These are phyloP conservation scores for Peltaster fructicola DNA, from an alignment of 2,329 filamentous ascomycete genomes.

Conservation along the genomic window DNA sequence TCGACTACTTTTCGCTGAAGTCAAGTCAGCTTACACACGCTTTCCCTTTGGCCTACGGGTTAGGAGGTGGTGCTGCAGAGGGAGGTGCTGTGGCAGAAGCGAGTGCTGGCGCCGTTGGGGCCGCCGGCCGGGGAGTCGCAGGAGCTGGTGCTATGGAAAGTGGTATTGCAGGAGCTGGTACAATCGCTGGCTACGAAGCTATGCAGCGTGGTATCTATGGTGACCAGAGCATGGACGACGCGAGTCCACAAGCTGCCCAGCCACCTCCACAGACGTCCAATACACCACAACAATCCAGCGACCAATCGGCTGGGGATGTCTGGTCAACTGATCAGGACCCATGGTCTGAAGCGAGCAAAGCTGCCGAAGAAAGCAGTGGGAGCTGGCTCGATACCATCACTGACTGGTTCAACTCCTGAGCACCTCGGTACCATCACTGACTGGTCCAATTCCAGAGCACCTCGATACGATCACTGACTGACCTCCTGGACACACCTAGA, in stretches of 20 bases:
- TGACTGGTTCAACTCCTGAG: conserved; percentile 8
- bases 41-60: conserved; percentile 25
- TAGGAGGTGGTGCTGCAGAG: conserved; percentile 16
- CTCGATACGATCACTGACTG: conserved; percentile 9
- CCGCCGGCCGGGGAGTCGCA: conserved; percentile 10
- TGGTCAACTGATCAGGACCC: conserved; percentile 1
- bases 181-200: conserved; percentile 45
- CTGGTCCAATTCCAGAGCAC: conserved; percentile 7
- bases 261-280: conserved; percentile 12
- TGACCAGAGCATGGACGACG: conserved; percentile 12
- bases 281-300: conserved; percentile 3
- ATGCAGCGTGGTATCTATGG: conserved; percentile 36
- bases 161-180: conserved; percentile 33
- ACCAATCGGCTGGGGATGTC: conserved; percentile 7
- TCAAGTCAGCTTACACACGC: conserved; percentile 36
- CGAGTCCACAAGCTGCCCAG: conserved; percentile 16
- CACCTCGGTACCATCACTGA: conserved; percentile 8
- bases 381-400: conserved; percentile 10
- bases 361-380: conserved; percentile 16
- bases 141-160: conserved; percentile 24
- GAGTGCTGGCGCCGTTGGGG: conserved; percentile 24
- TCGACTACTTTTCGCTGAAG: conserved; percentile 50
- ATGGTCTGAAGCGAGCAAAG: conserved; percentile 3
- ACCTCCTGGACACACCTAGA: no score
- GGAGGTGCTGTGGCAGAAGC: conserved; percentile 13